Base-by-base conservation (phyloP, 1,284 basidiomycete species). In the Chiua sp. region DNA sequence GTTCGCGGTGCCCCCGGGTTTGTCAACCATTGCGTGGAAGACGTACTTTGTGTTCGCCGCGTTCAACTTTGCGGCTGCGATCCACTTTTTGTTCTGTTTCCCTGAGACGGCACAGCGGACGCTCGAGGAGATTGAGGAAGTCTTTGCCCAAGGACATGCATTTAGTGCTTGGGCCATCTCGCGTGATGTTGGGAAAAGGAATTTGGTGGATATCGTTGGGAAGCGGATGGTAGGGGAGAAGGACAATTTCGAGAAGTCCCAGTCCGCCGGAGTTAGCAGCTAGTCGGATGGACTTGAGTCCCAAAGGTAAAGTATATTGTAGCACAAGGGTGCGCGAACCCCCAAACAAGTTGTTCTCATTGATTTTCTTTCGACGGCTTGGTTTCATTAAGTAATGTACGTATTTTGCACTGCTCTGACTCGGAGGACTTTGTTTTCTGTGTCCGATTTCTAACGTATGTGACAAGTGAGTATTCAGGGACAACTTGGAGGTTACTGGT, bases 21-120 rank as follows among this genome's bases (percentile, higher is more conserved):
- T 87, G 37, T 68, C 78, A 32, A 74, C 60, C 57, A 86, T 87
- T 55, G 82, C 81, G 20, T 83, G 82, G 80, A 83, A 80, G 71
- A 87, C 85, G 4, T 87, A 92, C 77, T 91, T 91, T 75, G 87
- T 92, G 73, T 92, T 92, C 70, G 88, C 86, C 10, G 78, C 87
- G 11, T 91, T 92, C 84, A 91, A 91, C 79, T 87, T 89, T 59
- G 83, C 84, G 0, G 87, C 85, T 6, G 87, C 82, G 69, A 77
- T 91, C 56, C 88, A 91, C 65, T 78, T 92, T 58, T 77, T 86
- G 68, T 91, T 91, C 79, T 88, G 86, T 79, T 90, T 85, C 80
- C 89, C 87, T 28, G 88, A 92, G 77, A 92, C 90, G 16, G 87
- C 87, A 26, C 85, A 86, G 4, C 81, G 88, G 3, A 85, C 87